Conservation (phyloP, 148 eudicot genomes). For the Vaccinium macrocarpon region DNA sequence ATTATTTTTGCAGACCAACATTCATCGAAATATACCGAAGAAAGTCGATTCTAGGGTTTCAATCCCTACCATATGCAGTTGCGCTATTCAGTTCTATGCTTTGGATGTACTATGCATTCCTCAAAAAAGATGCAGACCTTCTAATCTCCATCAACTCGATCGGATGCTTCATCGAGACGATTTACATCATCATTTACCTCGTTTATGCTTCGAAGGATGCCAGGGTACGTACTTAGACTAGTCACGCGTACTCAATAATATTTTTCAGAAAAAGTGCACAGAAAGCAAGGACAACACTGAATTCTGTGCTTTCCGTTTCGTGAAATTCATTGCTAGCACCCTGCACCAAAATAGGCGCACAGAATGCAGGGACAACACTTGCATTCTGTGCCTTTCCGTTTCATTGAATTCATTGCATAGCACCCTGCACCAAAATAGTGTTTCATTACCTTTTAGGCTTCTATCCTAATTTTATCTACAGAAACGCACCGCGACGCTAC, state of each 20-base stretch:
- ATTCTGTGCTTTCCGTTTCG: no score
- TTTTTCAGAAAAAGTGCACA: background rate
- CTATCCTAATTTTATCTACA: conserved; percentile 18
- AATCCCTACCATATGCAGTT: conserved; percentile 61
- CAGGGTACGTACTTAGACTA: conserved; percentile 30
- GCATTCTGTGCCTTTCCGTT: no score
- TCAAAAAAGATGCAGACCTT: conserved; percentile 41
- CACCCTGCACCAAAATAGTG: no score
- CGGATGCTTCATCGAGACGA: conserved; percentile 54
- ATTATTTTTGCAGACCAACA: conserved; percentile 54
- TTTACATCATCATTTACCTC: conserved; percentile 45
- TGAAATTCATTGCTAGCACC: no score
- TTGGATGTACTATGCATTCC: conserved; percentile 70
- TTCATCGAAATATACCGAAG: conserved; percentile 46
- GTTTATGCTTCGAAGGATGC: conserved; percentile 45
- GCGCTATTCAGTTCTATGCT: conserved; percentile 66
- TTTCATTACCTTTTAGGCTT: background rate
- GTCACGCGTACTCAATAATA: background rate
- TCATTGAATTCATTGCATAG: background rate
- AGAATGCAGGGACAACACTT: background rate
- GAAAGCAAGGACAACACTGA: background rate
- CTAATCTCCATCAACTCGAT: conserved; percentile 57
- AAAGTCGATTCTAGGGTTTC: conserved; percentile 60
- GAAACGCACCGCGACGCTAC: conserved; percentile 41
- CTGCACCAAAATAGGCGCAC: no score